Evolutionary conservation across 768 basidiomycete species (phyloP).

Genomic region (Tephrocybe sp.): DNA sequence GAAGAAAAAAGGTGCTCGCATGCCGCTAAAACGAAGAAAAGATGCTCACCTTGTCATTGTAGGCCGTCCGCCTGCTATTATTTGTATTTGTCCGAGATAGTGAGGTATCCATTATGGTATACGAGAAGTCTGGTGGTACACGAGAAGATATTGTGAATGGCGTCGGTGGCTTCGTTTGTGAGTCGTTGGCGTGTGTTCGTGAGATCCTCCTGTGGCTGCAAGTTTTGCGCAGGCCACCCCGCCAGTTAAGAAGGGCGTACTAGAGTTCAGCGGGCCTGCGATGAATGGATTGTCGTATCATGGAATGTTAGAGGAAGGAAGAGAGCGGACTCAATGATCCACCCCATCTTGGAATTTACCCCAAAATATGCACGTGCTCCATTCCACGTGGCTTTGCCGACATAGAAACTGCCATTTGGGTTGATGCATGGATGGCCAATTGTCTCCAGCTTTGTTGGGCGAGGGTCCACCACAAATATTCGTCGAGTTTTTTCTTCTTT

Average conservation of each 20-base stretch:
- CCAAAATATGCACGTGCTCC: neutral
- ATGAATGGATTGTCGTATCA: constrained; percentile 13
- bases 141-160: neutral
- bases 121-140: neutral
- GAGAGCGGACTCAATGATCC: neutral
- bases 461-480: neutral
- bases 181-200: constrained; percentile 8
- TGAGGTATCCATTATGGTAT: constrained; percentile 12
- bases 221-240: neutral
- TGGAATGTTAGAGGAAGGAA: constrained; percentile 3
- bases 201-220: constrained; percentile 3
- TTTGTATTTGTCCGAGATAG: constrained; percentile 9
- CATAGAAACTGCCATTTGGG: neutral
- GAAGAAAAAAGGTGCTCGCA: neutral
- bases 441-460: neutral
- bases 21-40: too few species aligned
- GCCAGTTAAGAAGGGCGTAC: neutral
- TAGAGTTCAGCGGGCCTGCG: constrained; percentile 4
- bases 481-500: too few species aligned
- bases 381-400: neutral
- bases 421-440: neutral
- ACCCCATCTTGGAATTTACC: neutral
- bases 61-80: constrained; percentile 1
- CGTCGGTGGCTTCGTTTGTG: neutral
- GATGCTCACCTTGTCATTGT: constrained; percentile 14